Base-by-base conservation (phyloP, 2,329 filamentous ascomycete genomes). In the Ophiosphaerella herpotricha region DNA sequence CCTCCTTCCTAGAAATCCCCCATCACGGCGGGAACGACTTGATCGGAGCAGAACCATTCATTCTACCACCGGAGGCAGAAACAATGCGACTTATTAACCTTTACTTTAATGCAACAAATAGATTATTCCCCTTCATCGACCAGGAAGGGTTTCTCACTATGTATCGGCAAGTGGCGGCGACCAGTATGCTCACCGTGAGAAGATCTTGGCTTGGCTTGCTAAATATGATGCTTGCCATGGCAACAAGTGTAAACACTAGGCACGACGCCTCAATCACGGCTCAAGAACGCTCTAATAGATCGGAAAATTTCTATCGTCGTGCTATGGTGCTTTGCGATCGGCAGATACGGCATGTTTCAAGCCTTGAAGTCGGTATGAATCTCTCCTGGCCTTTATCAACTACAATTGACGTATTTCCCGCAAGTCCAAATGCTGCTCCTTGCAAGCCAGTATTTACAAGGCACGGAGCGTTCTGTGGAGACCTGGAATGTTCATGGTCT, bases 401-500 rank as follows among this genome's bases (percentile, higher is more conserved):
- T 23, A 23, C 35, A 14, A n/a, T 9, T 39, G 45, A 36, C 39
- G 13, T 14, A 14, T 21, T 32, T 23, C 12, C 26, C 3, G 7
- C 24, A 21, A 56, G 54, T 57, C 5, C 54, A 57, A 34, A 14
- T 54, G 21, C 33, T 57, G 6, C 68, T 84, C 0, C 50, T 83
- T 0, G 73, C 78, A 55, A 75, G 75, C 4, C 78, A 80, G 40
- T 83, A 83, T 48, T 70, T 83, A 0, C 80, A 84, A 56, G 80
- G 81, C 2, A 82, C 80, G 0, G 78, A 81, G 33, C 77, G 76
- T 16, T 82, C 80, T 0, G 71, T 81, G 2, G 76, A 82, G 46
- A 77, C 81, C 2, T 84, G 81, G 80, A 79, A 74, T 0, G 72
- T 79, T 0, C 82, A 84, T 52, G 81, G 82, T 0, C 69, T 83